These are phyloP conservation scores for Erythrophleum ivorense DNA, from an alignment of 331 rosid species.

Conservation along the genomic window DNA sequence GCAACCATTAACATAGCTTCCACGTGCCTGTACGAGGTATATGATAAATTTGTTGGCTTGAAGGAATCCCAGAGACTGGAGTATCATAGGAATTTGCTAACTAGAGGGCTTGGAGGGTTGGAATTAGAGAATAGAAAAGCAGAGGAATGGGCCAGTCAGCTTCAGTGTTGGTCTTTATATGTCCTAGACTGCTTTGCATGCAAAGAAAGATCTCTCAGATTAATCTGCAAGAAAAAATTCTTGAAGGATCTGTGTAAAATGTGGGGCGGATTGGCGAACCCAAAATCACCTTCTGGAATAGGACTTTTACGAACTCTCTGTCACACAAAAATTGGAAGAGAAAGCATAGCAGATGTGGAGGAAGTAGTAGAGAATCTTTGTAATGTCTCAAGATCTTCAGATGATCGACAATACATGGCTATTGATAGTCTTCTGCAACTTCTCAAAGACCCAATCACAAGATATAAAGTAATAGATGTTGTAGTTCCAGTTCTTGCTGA, in stretches of 20 bases:
- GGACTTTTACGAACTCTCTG: slow-evolving; percentile 58
- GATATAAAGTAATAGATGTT: slow-evolving; percentile 52
- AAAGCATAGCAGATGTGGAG: slow-evolving; percentile 43
- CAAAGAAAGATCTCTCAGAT: slow-evolving; percentile 52
- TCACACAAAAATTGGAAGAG: slow-evolving; percentile 57
- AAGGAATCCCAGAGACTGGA: slow-evolving; percentile 51
- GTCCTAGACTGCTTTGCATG: slow-evolving; percentile 63
- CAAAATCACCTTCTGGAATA: slow-evolving; percentile 60
- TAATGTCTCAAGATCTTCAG: slow-evolving; percentile 68
- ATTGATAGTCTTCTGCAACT: slow-evolving; percentile 64
- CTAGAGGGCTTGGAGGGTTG: slow-evolving; percentile 66
- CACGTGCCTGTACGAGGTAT: slow-evolving; percentile 52
- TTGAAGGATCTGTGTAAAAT: slow-evolving; percentile 53
- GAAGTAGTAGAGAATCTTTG: slow-evolving; percentile 55
- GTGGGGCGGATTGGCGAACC: slow-evolving; percentile 62
- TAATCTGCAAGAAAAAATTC: slow-evolving; percentile 49
- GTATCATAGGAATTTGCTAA: slow-evolving; percentile 64
- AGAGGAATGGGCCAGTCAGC: slow-evolving; percentile 77
- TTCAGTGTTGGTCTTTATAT: slow-evolving; percentile 72
- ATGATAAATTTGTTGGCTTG: slow-evolving; percentile 50
- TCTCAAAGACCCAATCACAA: slow-evolving; percentile 62
- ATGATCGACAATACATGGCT: slow-evolving; percentile 62
- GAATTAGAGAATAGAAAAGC: slow-evolving; percentile 67
- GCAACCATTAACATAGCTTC: slow-evolving; percentile 51
- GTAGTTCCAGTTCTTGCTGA: slow-evolving; percentile 60